Conservation (phyloP, 2,329 filamentous ascomycete genomes). For the Juglanconis sp. region DNA sequence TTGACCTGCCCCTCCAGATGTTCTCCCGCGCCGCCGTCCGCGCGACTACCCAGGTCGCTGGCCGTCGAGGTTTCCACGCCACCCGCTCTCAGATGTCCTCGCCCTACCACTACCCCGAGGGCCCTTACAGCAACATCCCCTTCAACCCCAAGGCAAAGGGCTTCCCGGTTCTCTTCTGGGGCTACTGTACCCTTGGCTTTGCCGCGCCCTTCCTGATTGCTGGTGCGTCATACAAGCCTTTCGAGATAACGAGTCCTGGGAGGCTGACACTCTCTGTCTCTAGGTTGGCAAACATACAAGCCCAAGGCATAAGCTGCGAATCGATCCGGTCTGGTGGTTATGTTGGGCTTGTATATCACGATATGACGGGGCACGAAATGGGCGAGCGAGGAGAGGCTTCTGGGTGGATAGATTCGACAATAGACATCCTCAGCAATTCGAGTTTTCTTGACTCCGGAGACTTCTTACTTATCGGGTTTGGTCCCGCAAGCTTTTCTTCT, state of each 20-base stretch:
- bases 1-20: conserved; percentile 65
- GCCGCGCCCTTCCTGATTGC: conserved; percentile 62
- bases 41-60: conserved; percentile 51
- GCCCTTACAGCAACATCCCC: conserved; percentile 88
- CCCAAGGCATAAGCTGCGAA: conserved; percentile 35
- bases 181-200: conserved; percentile 59
- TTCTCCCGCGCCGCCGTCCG: conserved; percentile 68
- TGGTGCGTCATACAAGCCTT: conserved; percentile 42
- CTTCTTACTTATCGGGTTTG: neutral
- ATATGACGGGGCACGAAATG: conserved; percentile 15
- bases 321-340: neutral
- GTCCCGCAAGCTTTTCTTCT: neutral
- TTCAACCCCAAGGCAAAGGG: conserved; percentile 92
- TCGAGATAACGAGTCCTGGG: neutral
- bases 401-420: conserved; percentile 20
- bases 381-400: neutral
- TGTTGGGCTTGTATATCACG: conserved; percentile 3
- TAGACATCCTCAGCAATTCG: conserved; percentile 21
- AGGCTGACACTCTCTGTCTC: conserved; percentile 19
- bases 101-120: conserved; percentile 98
- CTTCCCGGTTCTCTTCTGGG: conserved; percentile 82
- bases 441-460: neutral
- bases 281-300: conserved; percentile 52
- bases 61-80: conserved; percentile 91
- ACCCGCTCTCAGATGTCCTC: conserved; percentile 80